Percentiles rank a stretch among this genome's conserved stretches.
phyloP scores from a whole-genome alignment of 768 basidiomycete species.

The Boletus rubescentipes region DNA sequence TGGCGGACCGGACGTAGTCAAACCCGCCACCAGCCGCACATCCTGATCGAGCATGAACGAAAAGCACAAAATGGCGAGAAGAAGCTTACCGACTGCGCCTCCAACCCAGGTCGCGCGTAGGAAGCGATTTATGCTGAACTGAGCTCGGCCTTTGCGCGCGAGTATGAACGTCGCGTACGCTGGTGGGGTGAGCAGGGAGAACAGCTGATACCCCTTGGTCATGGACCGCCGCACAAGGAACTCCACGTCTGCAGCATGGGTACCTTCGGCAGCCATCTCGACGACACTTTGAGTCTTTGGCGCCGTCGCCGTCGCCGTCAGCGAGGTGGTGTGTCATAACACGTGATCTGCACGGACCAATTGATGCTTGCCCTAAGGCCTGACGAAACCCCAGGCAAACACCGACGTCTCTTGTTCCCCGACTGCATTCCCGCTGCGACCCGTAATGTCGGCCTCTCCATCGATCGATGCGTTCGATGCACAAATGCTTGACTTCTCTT shows the following conservation, averaged over 20 bases:
- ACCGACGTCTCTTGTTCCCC: constrained; percentile 15
- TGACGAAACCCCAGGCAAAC: constrained; percentile 7
- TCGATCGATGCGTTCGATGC: constrained; percentile 55
- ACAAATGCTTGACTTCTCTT: constrained; percentile 60
- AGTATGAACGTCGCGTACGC: constrained; percentile 55
- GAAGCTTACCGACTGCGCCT: constrained; percentile 48
- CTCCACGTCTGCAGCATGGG: constrained; percentile 56
- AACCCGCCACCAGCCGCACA: constrained; percentile 51
- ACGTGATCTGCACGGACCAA: constrained; percentile 34
- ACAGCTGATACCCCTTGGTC: constrained; percentile 65
- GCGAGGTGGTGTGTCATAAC: constrained; percentile 2
- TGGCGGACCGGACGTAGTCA: constrained; percentile 60
- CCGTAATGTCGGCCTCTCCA: constrained; percentile 28
- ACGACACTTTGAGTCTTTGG: not conserved
- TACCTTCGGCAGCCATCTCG: constrained; percentile 17
- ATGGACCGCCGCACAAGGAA: constrained; percentile 65
- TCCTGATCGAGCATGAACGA: constrained; percentile 18
- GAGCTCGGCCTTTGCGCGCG: constrained; percentile 51
- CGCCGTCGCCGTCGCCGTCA: constrained; percentile 7
- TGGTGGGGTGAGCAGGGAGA: constrained; percentile 63
- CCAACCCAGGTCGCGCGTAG: constrained; percentile 76
- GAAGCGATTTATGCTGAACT: constrained; percentile 58
- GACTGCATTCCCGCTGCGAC: constrained; percentile 17
- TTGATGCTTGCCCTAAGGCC: constrained; percentile 28
- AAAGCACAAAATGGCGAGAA: not conserved